Evolutionary conservation across 2,329 filamentous ascomycete genomes (phyloP), one percentile per base, ranked within the genome.

Genomic region (Polychaeton citri): DNA sequence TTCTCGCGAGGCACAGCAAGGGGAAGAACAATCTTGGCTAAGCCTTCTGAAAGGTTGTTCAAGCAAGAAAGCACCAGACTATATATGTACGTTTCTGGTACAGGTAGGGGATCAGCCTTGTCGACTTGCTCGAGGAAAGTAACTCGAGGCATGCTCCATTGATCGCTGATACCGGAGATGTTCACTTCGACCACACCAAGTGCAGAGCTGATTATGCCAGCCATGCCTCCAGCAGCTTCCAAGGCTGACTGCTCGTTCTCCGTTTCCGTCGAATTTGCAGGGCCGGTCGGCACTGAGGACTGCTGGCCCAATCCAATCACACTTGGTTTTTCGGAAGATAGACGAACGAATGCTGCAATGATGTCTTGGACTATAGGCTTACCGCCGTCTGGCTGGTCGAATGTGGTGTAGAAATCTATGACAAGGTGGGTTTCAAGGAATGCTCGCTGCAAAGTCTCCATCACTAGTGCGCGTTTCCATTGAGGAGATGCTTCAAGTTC

Each of bases 11-110:
- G 80, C 1, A 94, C 83, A 0, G 90, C 94, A 24, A 98, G 63
- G 1, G 90, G 90, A 10, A 98, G 69, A 32, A 96, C 81, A 46
- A 94, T 93, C 54, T 88, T 94, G 19, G 88, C 90, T 13, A 98
- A 66, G 2, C 84, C 86, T 52, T 98, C 90, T 0, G 88, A 93
- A 34, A 98, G 72, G 1, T 79, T 85, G 31, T 82, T 88, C 40
- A 98, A 80, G 51, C 88, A 96, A 2, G 83, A 81, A 30, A 98
- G 63, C 1, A 88, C 82, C 33, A 98, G 66, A 43, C 81, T 85
- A 60, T 95, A 96, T 6, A 94, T 72, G 51, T 98, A 98, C 0
- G 90, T 94, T 42, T 95, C 88, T 0, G 90, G 90, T 16, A 93
- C 73, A 1, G 66, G 49, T 3, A 88, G 86, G 1, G 88, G 72